Evolutionary conservation across 2,329 filamentous ascomycete species (phyloP), one percentile per base, ranked within the genome.

Genomic region (Dichotomopilus funicola): DNA sequence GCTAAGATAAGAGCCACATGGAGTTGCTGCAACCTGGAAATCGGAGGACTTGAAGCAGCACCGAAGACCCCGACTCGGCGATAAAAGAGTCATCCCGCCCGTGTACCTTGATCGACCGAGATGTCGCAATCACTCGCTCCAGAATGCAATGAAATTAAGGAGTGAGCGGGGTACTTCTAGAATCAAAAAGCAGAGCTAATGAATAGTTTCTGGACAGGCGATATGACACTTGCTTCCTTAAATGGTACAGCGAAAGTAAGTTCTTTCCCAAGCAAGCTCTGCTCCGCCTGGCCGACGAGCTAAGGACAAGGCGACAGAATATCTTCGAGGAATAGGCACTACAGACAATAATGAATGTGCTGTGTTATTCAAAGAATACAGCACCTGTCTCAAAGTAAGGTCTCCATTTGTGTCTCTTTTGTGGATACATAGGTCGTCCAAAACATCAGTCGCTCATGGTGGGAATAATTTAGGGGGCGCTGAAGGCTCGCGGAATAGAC

Each of bases 211-310:
- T 31, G 19, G 7, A 44, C 59, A 96, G 91, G 70, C 89, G 86
- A 65, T 99, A 99, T 70, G 94, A 99, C 71, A 91, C 87, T 51
- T 99, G 94, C 75, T 99, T 99, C 70, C 76, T 99, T 61, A 97
- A 96, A 74, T 99, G 94, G 94, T 99, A 99, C 72, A 96, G 91
- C 69, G 94, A 99, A 74, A 97, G 94, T 96, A 78, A 58, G 44
- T 49, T 12, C n/a, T 34, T 31, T 3, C 6, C 38, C 1, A 4
- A 10, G 36, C 9, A 2, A 3, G 6, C 27, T 41, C 10, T 27
- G 6, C 6, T 31, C 31, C 34, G 6, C 33, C 6, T 31, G 12
- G 19, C 8, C 5, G 36, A 9, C 42, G 43, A 44, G 49, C n/a
- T 27, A 11, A 12, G 51, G n/a, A 37, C 34, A 56, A 33, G 19